These are phyloP conservation scores for Wakefieldia striispora DNA, from an alignment of 768 basidiomycete genomes.

Conservation along the genomic window DNA sequence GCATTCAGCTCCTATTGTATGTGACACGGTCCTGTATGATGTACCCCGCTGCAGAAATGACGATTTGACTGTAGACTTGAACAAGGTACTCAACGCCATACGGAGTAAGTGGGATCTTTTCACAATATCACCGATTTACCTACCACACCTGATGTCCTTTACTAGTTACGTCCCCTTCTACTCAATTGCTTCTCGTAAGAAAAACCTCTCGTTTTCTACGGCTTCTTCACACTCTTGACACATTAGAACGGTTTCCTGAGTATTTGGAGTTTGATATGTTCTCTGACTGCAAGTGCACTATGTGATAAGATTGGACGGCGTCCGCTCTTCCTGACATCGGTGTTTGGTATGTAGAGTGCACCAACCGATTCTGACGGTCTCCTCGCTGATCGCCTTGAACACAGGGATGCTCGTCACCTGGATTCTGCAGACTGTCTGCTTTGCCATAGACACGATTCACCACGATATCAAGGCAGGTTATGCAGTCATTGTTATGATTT, in stretches of 20 bases:
- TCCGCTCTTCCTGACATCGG: conserved; percentile 46
- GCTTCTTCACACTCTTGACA: neutral
- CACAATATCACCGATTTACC: neutral
- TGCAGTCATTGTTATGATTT: conserved; percentile 46
- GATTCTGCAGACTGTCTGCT: conserved; percentile 36
- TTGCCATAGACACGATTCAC: conserved; percentile 23
- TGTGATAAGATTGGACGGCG: conserved; percentile 50
- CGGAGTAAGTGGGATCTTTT: conserved; percentile 36
- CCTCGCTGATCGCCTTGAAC: conserved; percentile 32
- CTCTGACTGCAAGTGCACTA: conserved; percentile 44
- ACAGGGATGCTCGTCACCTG: conserved; percentile 39
- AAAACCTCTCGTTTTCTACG: too few species aligned
- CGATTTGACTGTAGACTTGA: conserved; percentile 36
- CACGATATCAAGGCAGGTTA: conserved; percentile 32
- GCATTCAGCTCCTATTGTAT: conserved; percentile 28
- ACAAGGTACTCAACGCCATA: conserved; percentile 51
- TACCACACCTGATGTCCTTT: too few species aligned
- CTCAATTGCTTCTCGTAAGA: conserved; percentile 42
- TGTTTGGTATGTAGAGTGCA: conserved; percentile 32
- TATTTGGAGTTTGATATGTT: conserved; percentile 53
- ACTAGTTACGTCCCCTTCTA: conserved; percentile 44
- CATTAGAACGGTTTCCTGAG: conserved; percentile 50
- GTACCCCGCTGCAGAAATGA: too few species aligned
- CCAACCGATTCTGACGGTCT: conserved; percentile 22
- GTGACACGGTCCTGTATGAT: neutral